Evolutionary conservation across 1,139 yeast genomes (phyloP), one percentile per base, ranked within the genome.

Genomic region (Ashbya aceris): DNA sequence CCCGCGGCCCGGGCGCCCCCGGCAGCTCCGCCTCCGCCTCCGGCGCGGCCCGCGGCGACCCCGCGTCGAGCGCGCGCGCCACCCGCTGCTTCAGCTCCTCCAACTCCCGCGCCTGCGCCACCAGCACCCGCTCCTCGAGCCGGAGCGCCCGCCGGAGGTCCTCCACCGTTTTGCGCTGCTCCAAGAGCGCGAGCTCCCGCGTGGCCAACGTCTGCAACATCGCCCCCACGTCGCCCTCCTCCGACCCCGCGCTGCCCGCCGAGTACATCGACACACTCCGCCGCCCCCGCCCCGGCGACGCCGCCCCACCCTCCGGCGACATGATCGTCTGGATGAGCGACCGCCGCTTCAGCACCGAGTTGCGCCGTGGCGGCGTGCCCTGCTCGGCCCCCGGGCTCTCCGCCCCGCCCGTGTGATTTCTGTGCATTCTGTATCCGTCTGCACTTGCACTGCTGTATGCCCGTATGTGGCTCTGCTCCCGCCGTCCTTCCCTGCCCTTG

Each of bases 301-400:
- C 37, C 29, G n/a, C 27, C 29, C 27, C 37, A 5, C 11, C 31
- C 31, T 11, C 23, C n/a, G 56, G 56, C 8, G 58, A 49, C 8
- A 55, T 54, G n/a, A 59, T 46, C 1, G 64, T 61, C 45, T 56
- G 59, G 17, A 59, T 56, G 10, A 59, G 44, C 1, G 64, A 59
- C 39, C 53, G 48, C 37, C 64, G 48, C 36, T 55, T 56, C 27
- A 40, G 49, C 33, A 48, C 42, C 7, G 54, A 45, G 23, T 39
- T 45, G 6, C 54, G 45, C 32, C 50, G 35, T n/a, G 13, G 31
- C 13, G 11, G 11, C 11, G 13, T 12, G 31, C 13, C 31, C 31
- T 29, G 31, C 6, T 29, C 13, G 31, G 31, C 13, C 13, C 31
- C 23, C 23, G 23, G 23, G 23, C 23, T 17, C 23, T 17, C 23